phyloP scores from a whole-genome alignment of 2,329 filamentous ascomycete genomes.

The Aspergillus sp. region DNA sequence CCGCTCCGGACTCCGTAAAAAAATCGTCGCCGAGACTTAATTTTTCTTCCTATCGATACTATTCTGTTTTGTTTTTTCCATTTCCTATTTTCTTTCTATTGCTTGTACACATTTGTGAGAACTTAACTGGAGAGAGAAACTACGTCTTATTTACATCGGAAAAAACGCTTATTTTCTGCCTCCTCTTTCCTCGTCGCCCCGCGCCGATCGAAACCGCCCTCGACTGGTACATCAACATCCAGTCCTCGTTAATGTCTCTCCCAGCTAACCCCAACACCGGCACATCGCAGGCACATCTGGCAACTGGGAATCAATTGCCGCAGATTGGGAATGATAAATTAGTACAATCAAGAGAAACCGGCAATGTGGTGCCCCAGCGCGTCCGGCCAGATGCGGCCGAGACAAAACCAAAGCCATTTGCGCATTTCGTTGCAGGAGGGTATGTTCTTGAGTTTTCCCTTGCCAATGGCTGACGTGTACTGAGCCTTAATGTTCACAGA shows the following conservation, averaged over 20 bases:
- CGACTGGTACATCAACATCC: not conserved
- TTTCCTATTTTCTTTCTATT: conserved; percentile 1
- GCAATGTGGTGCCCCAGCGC: conserved; percentile 27
- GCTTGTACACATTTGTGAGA: not conserved
- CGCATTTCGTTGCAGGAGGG: conserved; percentile 87
- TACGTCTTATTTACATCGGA: too few species aligned
- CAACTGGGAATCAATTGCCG: conserved; percentile 6
- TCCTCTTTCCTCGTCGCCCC: not conserved
- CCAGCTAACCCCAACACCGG: conserved; percentile 16
- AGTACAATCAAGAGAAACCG: conserved; percentile 32
- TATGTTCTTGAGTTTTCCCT: conserved; percentile 39
- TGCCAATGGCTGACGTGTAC: not conserved
- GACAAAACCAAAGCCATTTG: conserved; percentile 67
- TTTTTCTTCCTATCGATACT: conserved; percentile 3
- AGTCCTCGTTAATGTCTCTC: conserved; percentile 15
- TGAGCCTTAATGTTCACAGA: conserved; percentile 41
- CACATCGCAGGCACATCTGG: conserved; percentile 22
- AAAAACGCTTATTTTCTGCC: not conserved
- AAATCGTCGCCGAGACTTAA: not conserved
- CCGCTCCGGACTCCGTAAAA: conserved; percentile 6
- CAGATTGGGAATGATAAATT: conserved; percentile 11
- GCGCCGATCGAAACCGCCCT: not conserved
- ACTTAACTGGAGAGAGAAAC: too few species aligned
- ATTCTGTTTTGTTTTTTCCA: not conserved
- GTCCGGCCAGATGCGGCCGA: conserved; percentile 16